Evolutionary conservation across 2,329 filamentous ascomycete species (phyloP), one percentile per base, ranked within the genome.

Genomic region (Onygenales sp.): DNA sequence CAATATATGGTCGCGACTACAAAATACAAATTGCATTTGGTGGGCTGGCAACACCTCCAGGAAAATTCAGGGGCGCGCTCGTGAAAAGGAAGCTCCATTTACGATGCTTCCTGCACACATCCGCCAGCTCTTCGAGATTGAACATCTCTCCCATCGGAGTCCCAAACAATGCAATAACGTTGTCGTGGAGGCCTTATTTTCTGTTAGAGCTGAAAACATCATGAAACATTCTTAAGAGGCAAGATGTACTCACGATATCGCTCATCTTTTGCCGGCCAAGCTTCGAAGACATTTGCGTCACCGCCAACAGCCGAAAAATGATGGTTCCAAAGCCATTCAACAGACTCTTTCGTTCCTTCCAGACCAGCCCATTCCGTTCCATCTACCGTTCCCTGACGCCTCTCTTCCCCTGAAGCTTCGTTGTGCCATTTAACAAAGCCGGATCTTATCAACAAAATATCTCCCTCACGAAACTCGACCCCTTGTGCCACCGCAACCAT

Each of bases 11-110:
- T 27, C 21, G 21, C 21, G 21, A 67, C n/a, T 62, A 57, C 36
- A 73, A 63, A 27, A 65, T n/a, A 62, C 65, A 52, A 69, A 74
- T 17, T 59, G 50, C 9, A 71, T 55, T 6, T 37, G 75, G 73
- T 27, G 76, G 77, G 32, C 72, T 77, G 2, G 69, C 73, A 2
- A 79, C 66, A 1, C 77, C 62, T 2, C 80, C 77, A 5, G 76
- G 76, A 44, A 80, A 76, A 61, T 84, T 84, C 36, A 82, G 66
- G 0, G 82, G 81, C 11, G 73, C 74, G 56, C 79, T 83, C 0
- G 78, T 80, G 27, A 86, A 73, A 68, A 86, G 76, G 61, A 86
- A 86, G 4, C 73, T 77, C 69, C 81, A 85, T 34, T 76, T 70
- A 11, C 71, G 67, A 51, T 74, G 72, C 63, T 74, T 70, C 62